These are phyloP conservation scores for Talaromyces sp. DNA, from an alignment of 2,329 filamentous ascomycete species.

Conservation along the genomic window DNA sequence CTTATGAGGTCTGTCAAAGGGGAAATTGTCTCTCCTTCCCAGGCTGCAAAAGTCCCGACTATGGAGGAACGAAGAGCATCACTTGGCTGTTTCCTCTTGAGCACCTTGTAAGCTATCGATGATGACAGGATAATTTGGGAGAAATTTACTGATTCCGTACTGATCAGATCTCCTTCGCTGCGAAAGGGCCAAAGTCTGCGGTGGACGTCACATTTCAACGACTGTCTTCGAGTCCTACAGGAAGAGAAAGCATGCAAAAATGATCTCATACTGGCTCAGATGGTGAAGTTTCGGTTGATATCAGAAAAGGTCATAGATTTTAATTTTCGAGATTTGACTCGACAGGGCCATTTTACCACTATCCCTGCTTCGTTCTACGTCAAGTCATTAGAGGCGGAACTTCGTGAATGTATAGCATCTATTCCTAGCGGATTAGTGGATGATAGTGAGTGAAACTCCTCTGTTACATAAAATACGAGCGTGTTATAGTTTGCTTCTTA, in stretches of 20 bases:
- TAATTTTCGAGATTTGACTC: not conserved
- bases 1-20: constrained; percentile 7
- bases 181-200: constrained; percentile 8
- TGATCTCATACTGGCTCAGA: not conserved
- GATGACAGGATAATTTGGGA: not conserved
- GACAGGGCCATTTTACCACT: not conserved
- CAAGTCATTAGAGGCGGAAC: constrained; percentile 4
- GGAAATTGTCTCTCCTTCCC: not conserved
- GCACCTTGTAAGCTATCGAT: constrained; percentile 3
- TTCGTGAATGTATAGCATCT: not conserved
- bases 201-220: constrained; percentile 1
- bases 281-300: not conserved
- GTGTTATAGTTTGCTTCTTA: not conserved
- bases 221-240: constrained; percentile 3
- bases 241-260: not conserved
- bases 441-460: not conserved
- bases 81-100: constrained; percentile 13
- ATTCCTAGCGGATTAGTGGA: not conserved
- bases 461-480: not conserved
- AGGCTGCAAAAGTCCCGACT: not conserved
- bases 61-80: constrained; percentile 10
- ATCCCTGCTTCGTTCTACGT: constrained; percentile 11
- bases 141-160: not conserved
- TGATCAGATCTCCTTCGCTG: not conserved
- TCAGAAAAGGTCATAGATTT: constrained; percentile 5